These are phyloP conservation scores for Fusarium cicatricum DNA, from an alignment of 2,329 filamentous ascomycete species.

Conservation along the genomic window DNA sequence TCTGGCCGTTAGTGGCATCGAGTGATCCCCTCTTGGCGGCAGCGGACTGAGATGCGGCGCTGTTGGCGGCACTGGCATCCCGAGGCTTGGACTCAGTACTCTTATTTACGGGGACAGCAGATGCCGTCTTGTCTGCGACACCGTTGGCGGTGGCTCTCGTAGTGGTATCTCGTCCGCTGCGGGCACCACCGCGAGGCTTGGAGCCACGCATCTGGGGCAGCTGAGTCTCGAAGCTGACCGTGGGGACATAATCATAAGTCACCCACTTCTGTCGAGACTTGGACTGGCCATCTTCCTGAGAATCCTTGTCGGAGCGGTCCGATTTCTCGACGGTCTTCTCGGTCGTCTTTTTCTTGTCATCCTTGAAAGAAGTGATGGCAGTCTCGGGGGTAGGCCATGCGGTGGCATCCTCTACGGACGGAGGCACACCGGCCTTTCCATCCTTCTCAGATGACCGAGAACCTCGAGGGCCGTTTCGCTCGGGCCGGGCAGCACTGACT, in stretches of 20 bases:
- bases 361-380: slow-evolving; percentile 67
- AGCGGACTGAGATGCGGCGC: slow-evolving; percentile 48
- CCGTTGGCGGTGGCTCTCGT: slow-evolving; percentile 48
- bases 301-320: slow-evolving; percentile 70
- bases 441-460: slow-evolving; percentile 56
- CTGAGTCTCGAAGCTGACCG: slow-evolving; percentile 86
- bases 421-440: slow-evolving; percentile 52
- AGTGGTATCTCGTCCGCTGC: slow-evolving; percentile 50
- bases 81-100: slow-evolving; percentile 46
- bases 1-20: slow-evolving; percentile 52
- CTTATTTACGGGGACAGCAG: slow-evolving; percentile 44
- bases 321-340: slow-evolving; percentile 69
- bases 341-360: slow-evolving; percentile 76
- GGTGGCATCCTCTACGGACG: slow-evolving; percentile 77
- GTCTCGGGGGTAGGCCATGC: slow-evolving; percentile 93
- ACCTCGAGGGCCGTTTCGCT: slow-evolving; percentile 58
- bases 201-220: slow-evolving; percentile 64
- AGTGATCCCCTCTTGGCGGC: slow-evolving; percentile 55
- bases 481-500: slow-evolving; percentile 50
- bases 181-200: slow-evolving; percentile 60
- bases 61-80: slow-evolving; percentile 50
- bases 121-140: slow-evolving; percentile 49
- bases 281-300: slow-evolving; percentile 57
- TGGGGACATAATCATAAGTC: slow-evolving; percentile 81
- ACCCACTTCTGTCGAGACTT: slow-evolving; percentile 79